Base-by-base conservation (phyloP, 305 asterid species). In the Fraxinus ornus region DNA sequence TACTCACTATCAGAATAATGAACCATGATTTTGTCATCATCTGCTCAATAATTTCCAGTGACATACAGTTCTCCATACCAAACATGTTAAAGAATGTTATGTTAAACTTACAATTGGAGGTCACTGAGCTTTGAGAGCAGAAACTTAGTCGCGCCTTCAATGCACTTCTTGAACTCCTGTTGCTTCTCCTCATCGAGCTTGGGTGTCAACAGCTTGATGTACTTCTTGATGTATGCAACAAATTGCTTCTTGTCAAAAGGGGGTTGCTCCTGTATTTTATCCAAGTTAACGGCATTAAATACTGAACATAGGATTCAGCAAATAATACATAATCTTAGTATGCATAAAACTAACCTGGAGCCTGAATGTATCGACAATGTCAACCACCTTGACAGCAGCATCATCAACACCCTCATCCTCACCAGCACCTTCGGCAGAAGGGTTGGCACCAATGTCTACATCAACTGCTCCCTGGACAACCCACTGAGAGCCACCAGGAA, bases 391-490 rank as follows among this genome's bases (percentile, higher is more conserved):
- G n/a, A 79, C 88, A 0, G 91, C 85, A 84, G 83, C 85, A 74
- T 94, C 97, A 36, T 92, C 94, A 4, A 88, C 93, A 0, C 97
- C 93, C 85, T 94, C 98, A 52, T 91, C 98, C 0, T 91, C 97
- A 0, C 76, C 94, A 0, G 84, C 92, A n/a, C 98, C 97, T 88
- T 94, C 97, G 0, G 95, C 98, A 17, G 98, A 94, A 24, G 98
- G 97, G 71, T 92, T 94, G 17, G 97, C 97, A 4, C 98, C 98
- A 64, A 90, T 91, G 73, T 94, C 87, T 0, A 94, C 94, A 80
- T 92, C 91, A 44, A 92, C 84, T 4, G 93, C 85, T n/a, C 98
- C 98, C 21, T 81, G 81, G 1, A 85, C 88, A 12, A 92, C 98
- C 98, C 98, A 94, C 98, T 93, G 6, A 19, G 68, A 84, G 77